Base-by-base conservation (phyloP, 352 stramenopile genomes). In the Hyaloperonospora arabidopsidis region DNA sequence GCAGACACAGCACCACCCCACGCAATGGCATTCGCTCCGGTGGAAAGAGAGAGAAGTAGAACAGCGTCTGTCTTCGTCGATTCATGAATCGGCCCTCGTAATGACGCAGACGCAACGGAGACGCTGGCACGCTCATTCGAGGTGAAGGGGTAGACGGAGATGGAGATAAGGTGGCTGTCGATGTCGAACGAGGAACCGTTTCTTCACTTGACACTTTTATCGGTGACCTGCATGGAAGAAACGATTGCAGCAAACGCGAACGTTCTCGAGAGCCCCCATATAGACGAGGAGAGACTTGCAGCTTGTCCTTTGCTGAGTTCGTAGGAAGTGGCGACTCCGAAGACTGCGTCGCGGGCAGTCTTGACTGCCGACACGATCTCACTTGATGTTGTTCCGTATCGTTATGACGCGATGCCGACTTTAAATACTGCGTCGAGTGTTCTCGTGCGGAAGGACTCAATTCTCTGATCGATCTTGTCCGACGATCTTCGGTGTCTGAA, bases 21-120 rank as follows among this genome's bases (percentile, higher is more conserved):
- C 73, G 73, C 54, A 80, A 41, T 29, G 58, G 23, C 39, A 52
- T 53, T n/a, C 60, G 50, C 17, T 62, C 43, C 0, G 54, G 43
- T 14, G 68, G 70, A 49, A 78, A 79, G 25, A 80, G 59, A 17
- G 58, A 51, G 22, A 73, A 67, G 56, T 77, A 76, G 36, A 65
- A 76, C 34, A 83, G 57, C 12, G 54, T 58, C 52, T 78, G 67
- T 10, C 48, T 63, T 15, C 73, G 68, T 49, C 48, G 25, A 46
- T 80, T 83, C n/a, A 17, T 49, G 57, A 77, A 67, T 40, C 58
- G 63, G 36, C 70, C 66, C 18, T 80, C 68, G 32, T 54, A 55
- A 36, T 76, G 62, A 19, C 67, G 65, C 32, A 80, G 48, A 10
- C 70, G 57, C 15, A 56, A 47, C 7, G 67, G 68, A 10, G 55